Percentiles rank a stretch among this genome's conserved stretches.
Conservation (phyloP, 305 asterid genomes). For the Fraxinus floribunda region DNA sequence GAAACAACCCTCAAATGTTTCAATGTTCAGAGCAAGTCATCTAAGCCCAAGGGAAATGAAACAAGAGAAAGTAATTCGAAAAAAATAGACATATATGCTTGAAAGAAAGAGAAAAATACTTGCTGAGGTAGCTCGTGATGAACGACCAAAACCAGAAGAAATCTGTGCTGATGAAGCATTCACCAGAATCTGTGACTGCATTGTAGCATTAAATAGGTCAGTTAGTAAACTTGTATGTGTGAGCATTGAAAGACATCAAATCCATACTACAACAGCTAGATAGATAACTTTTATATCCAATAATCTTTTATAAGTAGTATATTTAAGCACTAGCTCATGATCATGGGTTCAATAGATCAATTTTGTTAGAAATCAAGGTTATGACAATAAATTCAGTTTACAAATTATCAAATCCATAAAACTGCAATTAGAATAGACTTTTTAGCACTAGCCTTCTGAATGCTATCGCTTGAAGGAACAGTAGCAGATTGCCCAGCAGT, state of each 20-base stretch:
- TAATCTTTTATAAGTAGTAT: not conserved
- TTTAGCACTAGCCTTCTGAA: constrained; percentile 67
- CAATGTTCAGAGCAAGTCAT: constrained; percentile 19
- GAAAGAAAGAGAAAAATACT: constrained; percentile 42
- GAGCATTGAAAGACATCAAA: constrained; percentile 2
- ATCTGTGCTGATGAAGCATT: constrained; percentile 41
- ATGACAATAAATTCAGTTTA: not conserved
- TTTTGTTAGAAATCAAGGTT: not conserved
- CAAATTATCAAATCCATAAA: not conserved
- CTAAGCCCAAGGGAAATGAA: not conserved
- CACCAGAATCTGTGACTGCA: constrained; percentile 62
- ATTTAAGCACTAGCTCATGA: not conserved
- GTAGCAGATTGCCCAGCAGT: constrained; percentile 50
- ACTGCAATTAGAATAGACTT: constrained; percentile 1
- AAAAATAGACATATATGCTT: not conserved
- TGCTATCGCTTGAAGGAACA: constrained; percentile 54
- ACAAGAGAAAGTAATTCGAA: constrained; percentile 17
- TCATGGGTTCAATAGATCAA: not conserved
- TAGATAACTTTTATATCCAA: not conserved
- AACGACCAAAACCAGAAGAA: constrained; percentile 64
- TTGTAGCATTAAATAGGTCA: constrained; percentile 21
- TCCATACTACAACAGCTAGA: not conserved
- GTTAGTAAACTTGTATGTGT: constrained; percentile 9
- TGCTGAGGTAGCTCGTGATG: constrained; percentile 69
- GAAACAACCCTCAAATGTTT: constrained; percentile 17